These are phyloP conservation scores for Venturia effusa DNA, from an alignment of 2,329 filamentous ascomycete genomes.

Conservation along the genomic window DNA sequence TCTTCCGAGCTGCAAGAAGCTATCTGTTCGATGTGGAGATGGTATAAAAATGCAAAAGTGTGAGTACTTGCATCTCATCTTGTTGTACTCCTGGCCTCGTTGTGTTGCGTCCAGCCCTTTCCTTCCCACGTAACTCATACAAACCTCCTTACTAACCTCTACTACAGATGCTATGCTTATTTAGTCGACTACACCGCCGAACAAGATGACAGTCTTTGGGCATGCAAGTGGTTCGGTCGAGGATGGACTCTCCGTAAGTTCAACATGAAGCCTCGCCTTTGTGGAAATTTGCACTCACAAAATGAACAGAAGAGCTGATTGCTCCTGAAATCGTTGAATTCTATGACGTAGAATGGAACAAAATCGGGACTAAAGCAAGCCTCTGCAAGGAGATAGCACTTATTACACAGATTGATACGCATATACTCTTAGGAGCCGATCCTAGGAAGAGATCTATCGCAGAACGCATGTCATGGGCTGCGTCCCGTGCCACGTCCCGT, in stretches of 20 bases:
- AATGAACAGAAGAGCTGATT: not conserved
- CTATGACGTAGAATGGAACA: not conserved
- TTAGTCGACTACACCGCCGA: not conserved
- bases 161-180: constrained; percentile 5
- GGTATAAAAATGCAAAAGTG: constrained; percentile 8
- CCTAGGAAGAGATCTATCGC: not conserved
- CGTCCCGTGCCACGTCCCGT: constrained; percentile 5
- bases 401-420: constrained; percentile 1
- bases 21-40: constrained; percentile 13
- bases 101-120: no score
- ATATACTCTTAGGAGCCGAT: not conserved
- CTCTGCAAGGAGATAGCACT: not conserved
- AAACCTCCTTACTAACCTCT: not conserved
- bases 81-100: no score
- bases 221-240: constrained; percentile 6
- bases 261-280: not conserved
- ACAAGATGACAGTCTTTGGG: not conserved
- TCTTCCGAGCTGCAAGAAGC: constrained; percentile 10
- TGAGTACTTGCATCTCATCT: no score
- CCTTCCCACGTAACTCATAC: no score
- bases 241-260: constrained; percentile 9
- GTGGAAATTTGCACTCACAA: not conserved
- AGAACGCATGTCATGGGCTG: constrained; percentile 12
- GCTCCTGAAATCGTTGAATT: not conserved
- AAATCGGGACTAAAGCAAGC: not conserved